Evolutionary conservation across 371 early-diverging fungal genomes (phyloP).

Genomic region (Encephalitozoon intestinalis): DNA sequence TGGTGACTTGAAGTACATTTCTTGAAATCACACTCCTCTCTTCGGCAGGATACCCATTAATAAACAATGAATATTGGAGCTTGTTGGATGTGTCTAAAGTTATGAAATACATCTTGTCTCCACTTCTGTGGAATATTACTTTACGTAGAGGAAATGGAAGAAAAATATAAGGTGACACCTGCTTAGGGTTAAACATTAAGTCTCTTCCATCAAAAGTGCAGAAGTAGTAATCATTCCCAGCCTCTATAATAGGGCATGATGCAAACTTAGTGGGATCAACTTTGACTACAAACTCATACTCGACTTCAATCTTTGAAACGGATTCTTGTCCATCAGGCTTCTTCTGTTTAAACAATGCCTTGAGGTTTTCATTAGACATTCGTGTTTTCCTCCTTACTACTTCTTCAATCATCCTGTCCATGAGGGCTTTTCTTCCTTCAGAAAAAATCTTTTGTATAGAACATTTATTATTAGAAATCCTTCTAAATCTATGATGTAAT

Average conservation of each 20-base stretch:
- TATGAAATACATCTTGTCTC: conserved; percentile 3
- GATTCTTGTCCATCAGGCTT: background rate
- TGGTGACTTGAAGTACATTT: conserved; percentile 20
- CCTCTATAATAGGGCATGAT: background rate
- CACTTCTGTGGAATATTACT: background rate
- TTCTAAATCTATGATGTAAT: background rate
- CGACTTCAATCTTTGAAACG: background rate
- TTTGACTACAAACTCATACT: background rate
- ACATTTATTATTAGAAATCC: background rate
- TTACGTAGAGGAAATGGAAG: conserved; percentile 4
- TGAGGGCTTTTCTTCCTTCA: background rate
- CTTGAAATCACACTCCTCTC: conserved; percentile 14
- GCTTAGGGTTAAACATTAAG: conserved; percentile 4
- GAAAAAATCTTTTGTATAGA: conserved; percentile 1
- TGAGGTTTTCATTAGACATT: background rate
- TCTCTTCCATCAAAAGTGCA: conserved; percentile 22
- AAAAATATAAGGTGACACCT: conserved; percentile 4
- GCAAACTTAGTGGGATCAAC: background rate
- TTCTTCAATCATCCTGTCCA: conserved; percentile 38
- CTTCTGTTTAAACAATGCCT: background rate
- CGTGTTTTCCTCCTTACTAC: background rate
- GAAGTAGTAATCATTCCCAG: background rate
- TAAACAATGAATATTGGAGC: background rate
- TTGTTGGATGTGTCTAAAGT: conserved; percentile 26
- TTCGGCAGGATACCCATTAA: background rate